Conservation (phyloP, 768 basidiomycete genomes). For the Sporobolomyces phaffii region DNA sequence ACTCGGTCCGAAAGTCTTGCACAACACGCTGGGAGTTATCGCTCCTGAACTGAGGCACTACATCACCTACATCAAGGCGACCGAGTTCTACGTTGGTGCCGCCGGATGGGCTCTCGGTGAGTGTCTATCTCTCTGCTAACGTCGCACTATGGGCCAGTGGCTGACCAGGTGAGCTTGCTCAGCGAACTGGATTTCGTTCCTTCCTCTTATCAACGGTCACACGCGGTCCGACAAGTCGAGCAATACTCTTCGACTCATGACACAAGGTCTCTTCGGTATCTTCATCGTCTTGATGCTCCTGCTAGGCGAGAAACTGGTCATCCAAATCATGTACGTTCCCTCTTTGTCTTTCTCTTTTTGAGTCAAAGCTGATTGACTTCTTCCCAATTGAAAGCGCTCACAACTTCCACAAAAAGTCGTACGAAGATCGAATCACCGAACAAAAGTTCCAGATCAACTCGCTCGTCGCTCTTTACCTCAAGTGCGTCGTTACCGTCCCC, state of each 20-base stretch:
- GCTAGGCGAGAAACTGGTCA: constrained; percentile 73
- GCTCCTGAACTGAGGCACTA: constrained; percentile 66
- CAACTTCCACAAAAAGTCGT: constrained; percentile 49
- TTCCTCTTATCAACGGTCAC: constrained; percentile 57
- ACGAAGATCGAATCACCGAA: constrained; percentile 67
- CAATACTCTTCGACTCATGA: constrained; percentile 55
- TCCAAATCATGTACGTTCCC: constrained; percentile 62
- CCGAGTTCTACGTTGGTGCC: constrained; percentile 54
- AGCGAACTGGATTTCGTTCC: constrained; percentile 64
- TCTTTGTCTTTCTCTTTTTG: neutral
- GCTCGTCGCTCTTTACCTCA: constrained; percentile 67
- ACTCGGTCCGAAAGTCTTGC: constrained; percentile 45
- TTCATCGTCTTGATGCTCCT: constrained; percentile 65
- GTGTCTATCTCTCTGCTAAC: too few relatives aligned
- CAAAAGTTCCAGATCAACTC: constrained; percentile 72
- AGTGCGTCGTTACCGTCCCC: constrained; percentile 8
- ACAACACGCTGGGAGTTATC: constrained; percentile 63
- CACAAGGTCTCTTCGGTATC: constrained; percentile 66
- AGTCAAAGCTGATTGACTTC: neutral
- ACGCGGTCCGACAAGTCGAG: constrained; percentile 17
- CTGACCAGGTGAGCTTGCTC: too few relatives aligned
- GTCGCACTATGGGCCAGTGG: too few relatives aligned
- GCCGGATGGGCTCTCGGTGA: constrained; percentile 35
- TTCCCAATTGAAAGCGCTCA: constrained; percentile 35
- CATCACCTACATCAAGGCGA: constrained; percentile 67